Evolutionary conservation across 2,329 filamentous ascomycete species (phyloP).

Genomic region (Purpureocillium lavendulum): DNA sequence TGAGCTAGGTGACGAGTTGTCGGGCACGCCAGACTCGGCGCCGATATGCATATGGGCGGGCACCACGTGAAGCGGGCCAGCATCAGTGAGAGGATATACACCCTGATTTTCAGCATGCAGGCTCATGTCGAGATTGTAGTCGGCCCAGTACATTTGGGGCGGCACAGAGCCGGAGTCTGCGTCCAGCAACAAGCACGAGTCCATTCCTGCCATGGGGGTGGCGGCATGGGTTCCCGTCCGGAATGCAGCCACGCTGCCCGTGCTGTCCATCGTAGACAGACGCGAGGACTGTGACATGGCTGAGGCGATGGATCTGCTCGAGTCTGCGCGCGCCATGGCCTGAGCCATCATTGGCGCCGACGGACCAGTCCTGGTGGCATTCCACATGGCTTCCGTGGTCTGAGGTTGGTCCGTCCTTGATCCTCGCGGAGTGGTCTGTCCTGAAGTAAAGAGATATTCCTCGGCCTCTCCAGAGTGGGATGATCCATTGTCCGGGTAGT

Average conservation of each 20-base stretch:
- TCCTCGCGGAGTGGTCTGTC: slow-evolving; percentile 46
- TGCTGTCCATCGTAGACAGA: slow-evolving; percentile 42
- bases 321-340: slow-evolving; percentile 29
- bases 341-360: slow-evolving; percentile 23
- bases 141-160: slow-evolving; percentile 42
- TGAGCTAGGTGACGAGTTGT: slow-evolving; percentile 41
- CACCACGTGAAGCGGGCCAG: slow-evolving; percentile 43
- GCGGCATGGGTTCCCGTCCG: slow-evolving; percentile 29
- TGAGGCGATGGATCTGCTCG: slow-evolving; percentile 30
- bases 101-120: slow-evolving; percentile 32
- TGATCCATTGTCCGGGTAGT: slow-evolving; percentile 42
- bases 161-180: slow-evolving; percentile 36
- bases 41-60: slow-evolving; percentile 47
- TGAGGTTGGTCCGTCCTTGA: slow-evolving; percentile 35
- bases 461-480: slow-evolving; percentile 43
- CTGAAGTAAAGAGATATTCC: slow-evolving; percentile 46
- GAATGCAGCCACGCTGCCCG: slow-evolving; percentile 40
- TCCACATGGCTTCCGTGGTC: slow-evolving; percentile 41
- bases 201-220: slow-evolving; percentile 36
- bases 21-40: slow-evolving; percentile 39
- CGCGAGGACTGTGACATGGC: slow-evolving; percentile 42
- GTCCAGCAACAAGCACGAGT: slow-evolving; percentile 43
- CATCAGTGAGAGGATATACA: slow-evolving; percentile 33
- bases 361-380: slow-evolving; percentile 25
- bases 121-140: slow-evolving; percentile 35